phyloP scores from a whole-genome alignment of 768 basidiomycete species.

The Podaxis mareebaensis region DNA sequence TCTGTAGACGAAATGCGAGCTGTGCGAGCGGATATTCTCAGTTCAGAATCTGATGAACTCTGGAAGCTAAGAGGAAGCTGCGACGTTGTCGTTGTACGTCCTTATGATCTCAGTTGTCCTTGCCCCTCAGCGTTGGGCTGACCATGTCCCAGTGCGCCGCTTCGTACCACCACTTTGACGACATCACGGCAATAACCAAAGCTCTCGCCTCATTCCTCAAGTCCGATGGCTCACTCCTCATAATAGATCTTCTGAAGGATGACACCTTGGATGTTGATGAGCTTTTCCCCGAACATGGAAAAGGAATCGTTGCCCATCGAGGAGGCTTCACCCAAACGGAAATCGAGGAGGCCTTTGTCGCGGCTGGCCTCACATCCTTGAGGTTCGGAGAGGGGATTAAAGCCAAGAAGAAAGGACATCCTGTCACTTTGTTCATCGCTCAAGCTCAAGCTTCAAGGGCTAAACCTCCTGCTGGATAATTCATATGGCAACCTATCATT shows the following conservation, averaged over 20 bases:
- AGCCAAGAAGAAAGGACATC: conserved; percentile 23
- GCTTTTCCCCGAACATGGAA: conserved; percentile 25
- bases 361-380: conserved; percentile 25
- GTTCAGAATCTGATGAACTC: conserved; percentile 37
- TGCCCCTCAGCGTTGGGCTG: background rate
- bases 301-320: conserved; percentile 28
- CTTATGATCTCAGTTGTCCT: background rate
- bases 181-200: conserved; percentile 47
- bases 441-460: conserved; percentile 15
- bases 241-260: conserved; percentile 48
- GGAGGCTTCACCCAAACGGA: conserved; percentile 29
- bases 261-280: conserved; percentile 21
- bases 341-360: conserved; percentile 25
- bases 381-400: conserved; percentile 19
- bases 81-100: conserved; percentile 68
- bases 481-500: background rate
- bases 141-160: conserved; percentile 49
- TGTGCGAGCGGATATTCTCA: conserved; percentile 41
- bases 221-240: conserved; percentile 55
- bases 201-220: conserved; percentile 51
- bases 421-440: conserved; percentile 25
- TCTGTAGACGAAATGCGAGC: conserved; percentile 66
- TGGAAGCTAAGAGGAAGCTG: conserved; percentile 58
- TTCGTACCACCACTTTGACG: conserved; percentile 64
- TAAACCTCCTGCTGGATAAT: conserved; percentile 6